Base-by-base conservation (phyloP, 192 early-diverging fungal species). In the Geranomyces michiganensis region DNA sequence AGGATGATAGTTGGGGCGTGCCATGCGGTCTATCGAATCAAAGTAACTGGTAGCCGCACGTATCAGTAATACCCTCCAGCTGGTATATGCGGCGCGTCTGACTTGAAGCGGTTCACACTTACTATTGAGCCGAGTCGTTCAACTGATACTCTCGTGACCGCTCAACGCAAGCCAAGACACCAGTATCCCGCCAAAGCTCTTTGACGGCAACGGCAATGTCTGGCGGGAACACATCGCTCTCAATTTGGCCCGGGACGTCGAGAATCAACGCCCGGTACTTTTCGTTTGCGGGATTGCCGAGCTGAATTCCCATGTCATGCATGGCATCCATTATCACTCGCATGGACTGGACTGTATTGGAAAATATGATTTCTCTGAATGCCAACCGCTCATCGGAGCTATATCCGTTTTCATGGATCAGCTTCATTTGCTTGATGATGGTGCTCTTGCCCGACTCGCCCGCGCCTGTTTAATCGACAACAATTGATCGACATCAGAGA, bases 381-480 rank as follows among this genome's bases (percentile, higher is more conserved):
- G 92, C 90, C 71, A 93, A 91, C 63, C 91, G 85, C 81, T 98
- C 96, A 45, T 95, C 92, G 31, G 83, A 78, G 58, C 89, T 91
- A 82, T 94, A 98, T 3, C 96, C 96, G 69, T 89, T 90, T 72
- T 93, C 96, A 79, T 98, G 95, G 71, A 98, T 97, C 62, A 98
- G 86, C 78, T 94, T 95, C 95, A 98, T 96, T 76, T 98, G 96
- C 79, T 98, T 98, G 63, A 98, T 82, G 74, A 98, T 95, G 24
- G 96, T 98, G 47, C 90, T 92, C 81, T 98, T 98, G 62, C 96
- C 96, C 10, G 96, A 97, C 81, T 98, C 96, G 71, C 96, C 96
- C 44, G 96, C 93, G 75, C 92, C 92, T 92, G 71, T 62, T 46
- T 43, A 53, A 47, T 14, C n/a, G 46, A n/a, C n/a, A n/a, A n/a